Evolutionary conservation across 1,284 basidiomycete species (phyloP), one percentile per base, ranked within the genome.

Genomic region (Melampsora larici-populina): DNA sequence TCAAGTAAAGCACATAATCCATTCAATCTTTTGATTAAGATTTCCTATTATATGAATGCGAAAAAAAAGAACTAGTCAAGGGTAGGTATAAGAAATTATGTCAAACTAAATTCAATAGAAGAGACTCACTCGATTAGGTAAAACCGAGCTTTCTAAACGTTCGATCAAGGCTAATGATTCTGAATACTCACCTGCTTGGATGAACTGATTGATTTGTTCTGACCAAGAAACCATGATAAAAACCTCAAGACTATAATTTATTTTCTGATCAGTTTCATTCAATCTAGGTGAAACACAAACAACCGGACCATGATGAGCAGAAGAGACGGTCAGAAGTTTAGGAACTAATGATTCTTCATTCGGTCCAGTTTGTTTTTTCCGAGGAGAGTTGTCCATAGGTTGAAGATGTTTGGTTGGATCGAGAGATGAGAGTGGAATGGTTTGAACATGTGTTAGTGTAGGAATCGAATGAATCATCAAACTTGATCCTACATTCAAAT

Each of bases 111-210:
- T 24, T 58, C 21, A 58, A 58, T 80, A 40, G 67, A 68, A 60
- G 63, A 63, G 33, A 78, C 81, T 75, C 79, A 91, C 91, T 85
- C 91, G 90, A 82, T 93, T 90, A 1, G 89, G 86, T 11, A 92
- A 84, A 1, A 87, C 82, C 11, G 87, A 85, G 40, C 87, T 85
- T 78, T 92, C 90, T 11, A 94, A 85, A 0, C 86, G 89, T 70
- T 92, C 90, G 6, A 98, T 86, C 15, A 98, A 85, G 0, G 90
- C 88, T 24, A 97, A 87, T 0, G 93, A 94, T 82, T 96, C 92
- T 0, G 87, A 86, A 82, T 95, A 95, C 66, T 88, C 86, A 1
- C 90, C 92, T 3, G 85, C 86, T 48, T 86, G 84, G 0, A 95
- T 89, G 17, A 97, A 87, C 81, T 94, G 92, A 79, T 97, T 92